These are phyloP conservation scores for Chaetomidium leptoderma DNA, from an alignment of 495 filamentous ascomycete species.

Conservation along the genomic window DNA sequence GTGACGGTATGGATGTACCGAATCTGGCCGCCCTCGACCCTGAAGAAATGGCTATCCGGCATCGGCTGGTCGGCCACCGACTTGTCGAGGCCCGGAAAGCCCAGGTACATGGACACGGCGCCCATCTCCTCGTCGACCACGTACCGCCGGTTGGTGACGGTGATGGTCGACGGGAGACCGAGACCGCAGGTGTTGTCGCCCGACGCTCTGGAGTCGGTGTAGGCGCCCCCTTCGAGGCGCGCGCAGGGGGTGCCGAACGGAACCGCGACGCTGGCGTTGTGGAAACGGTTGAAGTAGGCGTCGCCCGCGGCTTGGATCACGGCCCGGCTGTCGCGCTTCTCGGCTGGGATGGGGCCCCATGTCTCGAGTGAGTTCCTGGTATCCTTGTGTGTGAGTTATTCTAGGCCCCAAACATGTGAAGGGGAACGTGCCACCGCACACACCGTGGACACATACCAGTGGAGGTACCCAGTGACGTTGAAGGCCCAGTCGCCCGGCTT, in stretches of 20 bases:
- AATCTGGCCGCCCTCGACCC: conserved; percentile 30
- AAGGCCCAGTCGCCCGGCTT: conserved; percentile 47
- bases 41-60: conserved; percentile 36
- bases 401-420: too few species aligned
- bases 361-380: conserved; percentile 30
- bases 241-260: conserved; percentile 47
- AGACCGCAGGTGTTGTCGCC: conserved; percentile 34
- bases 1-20: conserved; percentile 21
- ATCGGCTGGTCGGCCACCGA: conserved; percentile 37
- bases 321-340: conserved; percentile 34
- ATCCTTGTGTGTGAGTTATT: not conserved
- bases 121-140: conserved; percentile 45
- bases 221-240: conserved; percentile 45
- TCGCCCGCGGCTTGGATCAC: conserved; percentile 45
- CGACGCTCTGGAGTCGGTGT: conserved; percentile 32
- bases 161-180: conserved; percentile 33
- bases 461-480: conserved; percentile 45
- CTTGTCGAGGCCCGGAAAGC: conserved; percentile 26
- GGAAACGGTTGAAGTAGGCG: conserved; percentile 45
- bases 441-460: conserved; percentile 24
- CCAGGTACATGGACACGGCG: conserved; percentile 22
- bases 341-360: conserved; percentile 46
- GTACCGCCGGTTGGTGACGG: conserved; percentile 19
- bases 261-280: conserved; percentile 38
- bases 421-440: too few species aligned